Base-by-base conservation (phyloP, 148 eudicot species). In the Nyssa sinensis region DNA sequence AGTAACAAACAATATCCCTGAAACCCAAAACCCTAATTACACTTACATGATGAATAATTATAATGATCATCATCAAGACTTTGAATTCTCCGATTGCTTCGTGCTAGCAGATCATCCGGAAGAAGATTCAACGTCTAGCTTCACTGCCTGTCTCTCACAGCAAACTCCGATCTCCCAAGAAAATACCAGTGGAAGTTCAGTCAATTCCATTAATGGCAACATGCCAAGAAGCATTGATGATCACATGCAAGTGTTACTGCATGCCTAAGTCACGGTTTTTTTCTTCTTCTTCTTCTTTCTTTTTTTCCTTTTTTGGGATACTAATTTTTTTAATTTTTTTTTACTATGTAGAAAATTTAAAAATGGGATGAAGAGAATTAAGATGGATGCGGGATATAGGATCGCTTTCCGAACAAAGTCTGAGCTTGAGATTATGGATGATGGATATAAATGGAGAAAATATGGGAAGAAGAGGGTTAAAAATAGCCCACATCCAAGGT, bases 401-500 rank as follows among this genome's bases (percentile, higher is more conserved):
- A 51, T 69, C 2, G 72, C 72, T 19, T 69, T 69, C 24, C 25
- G 61, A 12, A 69, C 72, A 9, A 51, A 69, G 72, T 69, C 72
- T 10, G 62, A 47, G 23, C 7, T 30, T 23, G 72, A 69, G 61
- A 51, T 30, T 62, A 69, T 69, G 72, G 72, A 69, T 69, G 72
- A 51, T 51, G 72, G 72, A n/a, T 69, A 29, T 69, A 69, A 51
- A n/a, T 69, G 72, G 72, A 69, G 72, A 31, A 69, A 69, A 31
- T 69, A 69, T 53, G 72, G 72, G 28, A 69, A 55, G 72, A 69
- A 69, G 39, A 69, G 4, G 25, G 72, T 69, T 31, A 69, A 69
- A 53, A 32, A 30, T n/a, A 69, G 62, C 41, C 72, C 62, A 11
- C 17, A 69, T 69, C 62, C 60, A 51, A 69, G 72, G 72, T 69